Conservation (phyloP, 495 filamentous ascomycete species). For the Neurospora sp. region DNA sequence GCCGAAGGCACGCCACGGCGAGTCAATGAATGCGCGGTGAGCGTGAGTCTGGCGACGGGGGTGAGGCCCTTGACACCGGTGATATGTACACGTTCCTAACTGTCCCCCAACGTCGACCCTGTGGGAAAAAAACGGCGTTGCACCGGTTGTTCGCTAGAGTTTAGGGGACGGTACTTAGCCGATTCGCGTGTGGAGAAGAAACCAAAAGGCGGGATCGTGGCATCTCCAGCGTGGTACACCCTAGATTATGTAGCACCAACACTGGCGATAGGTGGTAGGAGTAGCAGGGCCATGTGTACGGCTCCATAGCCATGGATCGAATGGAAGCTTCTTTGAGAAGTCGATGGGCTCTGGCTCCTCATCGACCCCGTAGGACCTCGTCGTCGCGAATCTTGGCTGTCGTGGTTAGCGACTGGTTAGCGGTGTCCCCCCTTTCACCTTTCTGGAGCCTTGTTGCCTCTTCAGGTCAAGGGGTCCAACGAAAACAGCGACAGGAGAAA, state of each 20-base stretch:
- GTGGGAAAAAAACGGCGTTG: not conserved
- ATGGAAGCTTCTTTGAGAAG: not conserved
- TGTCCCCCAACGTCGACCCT: not conserved
- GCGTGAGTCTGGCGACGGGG: not conserved
- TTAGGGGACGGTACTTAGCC: not conserved
- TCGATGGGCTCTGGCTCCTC: not conserved
- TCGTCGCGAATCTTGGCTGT: not conserved
- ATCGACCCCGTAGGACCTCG: not conserved
- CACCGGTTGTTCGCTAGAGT: not conserved
- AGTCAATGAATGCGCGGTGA: not conserved
- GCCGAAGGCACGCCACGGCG: not conserved
- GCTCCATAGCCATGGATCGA: not conserved
- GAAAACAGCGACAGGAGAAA: not conserved
- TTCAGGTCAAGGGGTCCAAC: not conserved
- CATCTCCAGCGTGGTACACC: not conserved
- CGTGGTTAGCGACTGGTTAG: not conserved
- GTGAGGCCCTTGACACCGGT: not conserved
- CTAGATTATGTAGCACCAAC: not conserved
- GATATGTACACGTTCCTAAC: not conserved
- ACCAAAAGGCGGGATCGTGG: not conserved
- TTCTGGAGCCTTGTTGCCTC: not conserved
- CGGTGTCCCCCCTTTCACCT: not conserved
- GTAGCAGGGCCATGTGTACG: not conserved
- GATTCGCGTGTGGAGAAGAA: not conserved
- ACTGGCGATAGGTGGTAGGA: not conserved